These are phyloP conservation scores for Aureobasidium sp. DNA, from an alignment of 2,329 filamentous ascomycete species.

Conservation along the genomic window DNA sequence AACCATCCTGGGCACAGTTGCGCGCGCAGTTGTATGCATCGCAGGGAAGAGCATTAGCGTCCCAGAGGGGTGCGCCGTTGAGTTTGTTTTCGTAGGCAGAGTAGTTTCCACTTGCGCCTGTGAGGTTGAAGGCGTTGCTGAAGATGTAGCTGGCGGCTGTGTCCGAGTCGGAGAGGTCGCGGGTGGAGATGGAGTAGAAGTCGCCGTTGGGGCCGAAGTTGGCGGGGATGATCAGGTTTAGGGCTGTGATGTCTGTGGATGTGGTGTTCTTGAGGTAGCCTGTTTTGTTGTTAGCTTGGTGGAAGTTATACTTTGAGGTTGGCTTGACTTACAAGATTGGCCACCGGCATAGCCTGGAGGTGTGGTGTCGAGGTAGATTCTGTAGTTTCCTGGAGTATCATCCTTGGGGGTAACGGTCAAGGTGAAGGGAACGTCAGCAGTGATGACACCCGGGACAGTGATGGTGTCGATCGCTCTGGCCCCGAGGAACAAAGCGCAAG, in stretches of 20 bases:
- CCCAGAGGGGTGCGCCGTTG: constrained; percentile 23
- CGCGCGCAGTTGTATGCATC: constrained; percentile 21
- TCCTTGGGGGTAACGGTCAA: constrained; percentile 29
- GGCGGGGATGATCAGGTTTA: constrained; percentile 25
- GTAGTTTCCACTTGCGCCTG: constrained; percentile 19
- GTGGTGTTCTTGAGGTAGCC: constrained; percentile 28
- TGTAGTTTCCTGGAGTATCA: constrained; percentile 21
- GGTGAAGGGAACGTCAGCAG: constrained; percentile 21
- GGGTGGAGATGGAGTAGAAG: constrained; percentile 25
- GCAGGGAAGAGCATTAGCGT: constrained; percentile 22
- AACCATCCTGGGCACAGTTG: constrained; percentile 20
- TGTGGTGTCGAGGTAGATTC: constrained; percentile 27
- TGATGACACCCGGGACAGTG: constrained; percentile 19
- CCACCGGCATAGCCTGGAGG: constrained; percentile 24
- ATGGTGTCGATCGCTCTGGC: constrained; percentile 20
- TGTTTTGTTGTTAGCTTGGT: constrained; percentile 5
- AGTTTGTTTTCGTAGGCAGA: constrained; percentile 22
- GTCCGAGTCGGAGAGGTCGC: constrained; percentile 12
- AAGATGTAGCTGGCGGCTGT: constrained; percentile 18
- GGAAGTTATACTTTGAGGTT: neutral
- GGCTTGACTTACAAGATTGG: constrained; percentile 20
- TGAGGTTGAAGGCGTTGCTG: constrained; percentile 21
- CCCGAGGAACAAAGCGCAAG: constrained; percentile 3
- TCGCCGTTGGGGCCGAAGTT: constrained; percentile 23
- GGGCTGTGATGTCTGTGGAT: constrained; percentile 19